phyloP scores from a whole-genome alignment of 2,329 filamentous ascomycete species.

The Nemania diffusa region DNA sequence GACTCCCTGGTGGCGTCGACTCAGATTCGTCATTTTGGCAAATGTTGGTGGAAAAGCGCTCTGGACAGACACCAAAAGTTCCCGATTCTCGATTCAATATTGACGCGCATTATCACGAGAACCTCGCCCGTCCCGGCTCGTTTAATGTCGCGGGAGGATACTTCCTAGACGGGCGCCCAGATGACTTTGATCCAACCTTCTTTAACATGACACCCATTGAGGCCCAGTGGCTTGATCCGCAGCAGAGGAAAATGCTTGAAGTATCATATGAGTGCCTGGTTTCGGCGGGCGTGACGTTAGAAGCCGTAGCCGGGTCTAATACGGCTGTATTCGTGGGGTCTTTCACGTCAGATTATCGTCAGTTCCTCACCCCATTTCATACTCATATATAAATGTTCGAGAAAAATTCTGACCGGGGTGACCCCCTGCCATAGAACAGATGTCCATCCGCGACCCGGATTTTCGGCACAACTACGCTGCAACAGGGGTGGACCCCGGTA shows the following conservation, averaged over 20 bases:
- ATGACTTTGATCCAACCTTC: constrained; percentile 49
- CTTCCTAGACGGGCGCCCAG: constrained; percentile 37
- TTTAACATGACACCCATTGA: constrained; percentile 55
- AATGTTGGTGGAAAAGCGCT: constrained; percentile 35
- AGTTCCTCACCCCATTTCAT: constrained; percentile 27
- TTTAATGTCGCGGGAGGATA: constrained; percentile 43
- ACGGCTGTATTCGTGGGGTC: constrained; percentile 46
- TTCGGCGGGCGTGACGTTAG: constrained; percentile 49
- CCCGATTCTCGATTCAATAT: constrained; percentile 40
- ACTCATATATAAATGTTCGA: background rate
- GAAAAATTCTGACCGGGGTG: constrained; percentile 24
- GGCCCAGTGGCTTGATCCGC: constrained; percentile 55
- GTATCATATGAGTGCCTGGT: constrained; percentile 57
- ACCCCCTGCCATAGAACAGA: constrained; percentile 39
- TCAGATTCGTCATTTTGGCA: constrained; percentile 39
- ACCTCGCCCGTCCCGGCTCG: constrained; percentile 34
- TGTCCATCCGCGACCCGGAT: constrained; percentile 41
- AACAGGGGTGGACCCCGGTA: constrained; percentile 51
- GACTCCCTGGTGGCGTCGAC: constrained; percentile 37
- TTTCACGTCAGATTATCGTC: constrained; percentile 43
- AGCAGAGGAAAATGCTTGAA: constrained; percentile 55
- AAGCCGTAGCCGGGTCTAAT: constrained; percentile 43
- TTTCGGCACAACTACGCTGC: constrained; percentile 45
- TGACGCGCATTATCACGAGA: constrained; percentile 38
- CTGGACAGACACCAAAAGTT: constrained; percentile 35